phyloP scores from a whole-genome alignment of 106 monocot genomes.

The Apostasia shenzhenica region DNA sequence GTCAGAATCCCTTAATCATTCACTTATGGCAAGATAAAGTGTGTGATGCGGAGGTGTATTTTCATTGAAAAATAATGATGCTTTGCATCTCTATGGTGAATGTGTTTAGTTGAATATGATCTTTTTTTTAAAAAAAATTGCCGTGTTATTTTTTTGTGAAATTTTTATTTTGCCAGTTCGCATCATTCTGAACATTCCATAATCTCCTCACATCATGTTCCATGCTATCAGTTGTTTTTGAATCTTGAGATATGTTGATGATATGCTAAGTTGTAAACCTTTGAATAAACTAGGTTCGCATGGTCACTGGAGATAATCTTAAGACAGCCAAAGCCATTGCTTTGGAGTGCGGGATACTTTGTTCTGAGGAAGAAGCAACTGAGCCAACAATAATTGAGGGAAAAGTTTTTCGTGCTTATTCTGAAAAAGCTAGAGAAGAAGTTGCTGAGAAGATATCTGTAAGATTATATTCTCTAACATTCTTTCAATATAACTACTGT shows the following conservation, averaged over 20 bases:
- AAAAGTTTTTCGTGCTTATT: constrained; percentile 52
- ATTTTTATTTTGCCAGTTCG: not conserved
- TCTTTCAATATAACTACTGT: not conserved
- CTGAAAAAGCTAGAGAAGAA: constrained; percentile 58
- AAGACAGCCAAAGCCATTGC: constrained; percentile 97
- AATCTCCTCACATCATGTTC: not conserved
- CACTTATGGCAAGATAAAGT: too few relatives aligned
- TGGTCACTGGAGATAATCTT: constrained; percentile 99
- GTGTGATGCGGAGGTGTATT: too few relatives aligned
- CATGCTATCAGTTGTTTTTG: not conserved
- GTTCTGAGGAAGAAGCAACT: constrained; percentile 45
- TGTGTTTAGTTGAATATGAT: too few relatives aligned
- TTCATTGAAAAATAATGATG: too few relatives aligned
- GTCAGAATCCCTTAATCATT: too few relatives aligned
- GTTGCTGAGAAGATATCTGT: constrained; percentile 79
- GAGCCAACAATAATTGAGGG: constrained; percentile 84
- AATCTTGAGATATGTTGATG: too few relatives aligned
- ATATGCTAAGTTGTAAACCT: constrained; percentile 1
- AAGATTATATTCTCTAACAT: constrained; percentile 13
- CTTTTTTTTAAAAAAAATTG: too few relatives aligned
- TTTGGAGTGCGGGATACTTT: constrained; percentile 86
- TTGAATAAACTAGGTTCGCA: constrained; percentile 64
- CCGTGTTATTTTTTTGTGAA: too few relatives aligned
- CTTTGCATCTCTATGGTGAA: too few relatives aligned
- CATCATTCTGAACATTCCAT: not conserved